Percentiles rank a stretch among this genome's conserved stretches.
phyloP scores from a whole-genome alignment of 1,284 basidiomycete genomes.

The Macrocystidia cucumis region DNA sequence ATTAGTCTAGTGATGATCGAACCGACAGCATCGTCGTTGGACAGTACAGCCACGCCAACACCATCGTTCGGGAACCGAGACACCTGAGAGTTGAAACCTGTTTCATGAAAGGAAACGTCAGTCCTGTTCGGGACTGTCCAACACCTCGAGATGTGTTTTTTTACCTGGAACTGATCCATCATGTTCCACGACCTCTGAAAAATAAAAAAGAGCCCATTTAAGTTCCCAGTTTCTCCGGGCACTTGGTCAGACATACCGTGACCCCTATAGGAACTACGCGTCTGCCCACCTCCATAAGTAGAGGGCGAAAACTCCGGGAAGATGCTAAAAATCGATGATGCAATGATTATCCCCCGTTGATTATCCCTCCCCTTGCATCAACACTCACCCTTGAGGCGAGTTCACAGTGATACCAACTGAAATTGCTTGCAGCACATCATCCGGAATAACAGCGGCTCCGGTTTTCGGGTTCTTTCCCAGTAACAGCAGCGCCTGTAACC shows the following conservation, averaged over 20 bases:
- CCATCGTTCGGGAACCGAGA: slow-evolving; percentile 15
- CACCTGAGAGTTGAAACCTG: slow-evolving; percentile 15
- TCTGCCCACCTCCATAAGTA: slow-evolving; percentile 18
- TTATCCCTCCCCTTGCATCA: too few relatives aligned
- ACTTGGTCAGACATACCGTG: slow-evolving; percentile 10
- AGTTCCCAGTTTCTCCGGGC: too few relatives aligned
- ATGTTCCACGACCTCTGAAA: slow-evolving; percentile 13
- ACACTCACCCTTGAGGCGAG: slow-evolving; percentile 5
- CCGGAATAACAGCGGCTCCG: slow-evolving; percentile 12
- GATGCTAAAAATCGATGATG: slow-evolving; percentile 2
- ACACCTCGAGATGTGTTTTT: not conserved
- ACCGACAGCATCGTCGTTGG: slow-evolving; percentile 12
- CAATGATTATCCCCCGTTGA: not conserved
- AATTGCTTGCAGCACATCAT: slow-evolving; percentile 9
- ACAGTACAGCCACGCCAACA: slow-evolving; percentile 15
- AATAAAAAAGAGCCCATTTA: not conserved
- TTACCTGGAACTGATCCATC: slow-evolving; percentile 12
- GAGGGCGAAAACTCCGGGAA: slow-evolving; percentile 14
- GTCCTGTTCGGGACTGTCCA: not conserved
- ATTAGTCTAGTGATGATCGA: slow-evolving; percentile 8
- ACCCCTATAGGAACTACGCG: slow-evolving; percentile 14
- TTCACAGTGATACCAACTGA: slow-evolving; percentile 11
- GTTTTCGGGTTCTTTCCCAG: slow-evolving; percentile 11
- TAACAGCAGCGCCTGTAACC: slow-evolving; percentile 14
- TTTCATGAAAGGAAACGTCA: not conserved